These are phyloP conservation scores for Citrullus mucosospermus DNA, from an alignment of 306 rosid genomes.

Conservation along the genomic window DNA sequence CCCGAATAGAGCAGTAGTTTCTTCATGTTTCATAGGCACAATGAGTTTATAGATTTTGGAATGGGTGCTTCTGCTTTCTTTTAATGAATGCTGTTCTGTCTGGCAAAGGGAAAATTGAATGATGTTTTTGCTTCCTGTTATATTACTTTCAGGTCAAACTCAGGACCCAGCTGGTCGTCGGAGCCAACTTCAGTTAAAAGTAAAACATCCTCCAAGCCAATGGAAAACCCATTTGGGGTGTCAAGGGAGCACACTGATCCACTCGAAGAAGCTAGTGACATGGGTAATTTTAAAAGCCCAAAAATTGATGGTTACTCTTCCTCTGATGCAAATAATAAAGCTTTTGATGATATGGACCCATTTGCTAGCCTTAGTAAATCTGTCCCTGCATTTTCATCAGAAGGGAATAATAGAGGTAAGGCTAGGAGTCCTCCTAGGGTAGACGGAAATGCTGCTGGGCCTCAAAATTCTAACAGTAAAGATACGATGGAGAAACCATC, in stretches of 20 bases:
- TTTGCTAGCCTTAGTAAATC: conserved; percentile 80
- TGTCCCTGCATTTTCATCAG: conserved; percentile 62
- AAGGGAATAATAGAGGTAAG: conserved; percentile 42
- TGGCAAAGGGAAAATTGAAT: neutral
- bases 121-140: neutral
- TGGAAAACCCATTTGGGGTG: conserved; percentile 59
- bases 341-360: conserved; percentile 64
- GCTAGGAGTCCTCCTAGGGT: conserved; percentile 39
- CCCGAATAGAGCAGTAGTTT: neutral
- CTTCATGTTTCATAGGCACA: neutral
- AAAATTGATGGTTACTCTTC: conserved; percentile 33
- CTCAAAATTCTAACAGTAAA: conserved; percentile 25
- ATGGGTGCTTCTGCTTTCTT: neutral
- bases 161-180: conserved; percentile 48
- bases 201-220: conserved; percentile 26
- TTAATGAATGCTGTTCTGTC: neutral
- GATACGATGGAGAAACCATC: conserved; percentile 42
- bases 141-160: conserved; percentile 47
- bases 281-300: conserved; percentile 44
- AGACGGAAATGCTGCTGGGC: conserved; percentile 29
- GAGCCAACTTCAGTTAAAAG: conserved; percentile 42
- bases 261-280: conserved; percentile 60
- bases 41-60: neutral
- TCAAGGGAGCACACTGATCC: conserved; percentile 49
- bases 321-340: conserved; percentile 42